Conservation (phyloP, 2,329 filamentous ascomycete species). For the Monosporascus sp. region DNA sequence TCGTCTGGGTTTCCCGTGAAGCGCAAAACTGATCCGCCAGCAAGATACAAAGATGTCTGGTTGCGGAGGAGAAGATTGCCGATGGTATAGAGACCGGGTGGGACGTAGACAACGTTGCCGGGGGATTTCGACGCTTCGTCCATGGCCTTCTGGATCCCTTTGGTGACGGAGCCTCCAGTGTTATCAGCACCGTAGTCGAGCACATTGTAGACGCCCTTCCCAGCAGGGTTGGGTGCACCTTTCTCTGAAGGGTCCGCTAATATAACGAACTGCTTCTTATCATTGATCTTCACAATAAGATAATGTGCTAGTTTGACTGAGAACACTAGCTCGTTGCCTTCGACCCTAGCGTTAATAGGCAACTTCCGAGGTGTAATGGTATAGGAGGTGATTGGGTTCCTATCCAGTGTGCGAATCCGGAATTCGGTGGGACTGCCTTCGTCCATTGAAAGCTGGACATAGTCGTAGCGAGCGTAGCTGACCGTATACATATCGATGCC, state of each 20-base stretch:
- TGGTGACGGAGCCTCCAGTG: background rate
- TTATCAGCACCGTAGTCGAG: background rate
- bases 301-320: background rate
- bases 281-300: background rate
- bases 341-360: background rate
- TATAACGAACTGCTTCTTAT: background rate
- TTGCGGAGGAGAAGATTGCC: background rate
- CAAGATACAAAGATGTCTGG: background rate
- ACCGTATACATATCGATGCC: background rate
- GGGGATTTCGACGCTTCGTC: background rate
- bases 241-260: background rate
- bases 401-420: background rate
- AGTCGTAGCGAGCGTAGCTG: background rate
- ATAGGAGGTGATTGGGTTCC: background rate
- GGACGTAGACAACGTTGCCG: background rate
- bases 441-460: background rate
- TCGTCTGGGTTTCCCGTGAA: background rate
- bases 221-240: background rate
- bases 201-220: background rate
- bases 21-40: background rate
- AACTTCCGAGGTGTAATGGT: background rate
- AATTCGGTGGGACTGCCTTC: background rate
- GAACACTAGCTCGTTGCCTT: background rate
- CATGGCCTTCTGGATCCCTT: background rate
- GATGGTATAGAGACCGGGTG: background rate